These are phyloP conservation scores for Voacanga thouarsii DNA, from an alignment of 257 asterid genomes.

Conservation along the genomic window DNA sequence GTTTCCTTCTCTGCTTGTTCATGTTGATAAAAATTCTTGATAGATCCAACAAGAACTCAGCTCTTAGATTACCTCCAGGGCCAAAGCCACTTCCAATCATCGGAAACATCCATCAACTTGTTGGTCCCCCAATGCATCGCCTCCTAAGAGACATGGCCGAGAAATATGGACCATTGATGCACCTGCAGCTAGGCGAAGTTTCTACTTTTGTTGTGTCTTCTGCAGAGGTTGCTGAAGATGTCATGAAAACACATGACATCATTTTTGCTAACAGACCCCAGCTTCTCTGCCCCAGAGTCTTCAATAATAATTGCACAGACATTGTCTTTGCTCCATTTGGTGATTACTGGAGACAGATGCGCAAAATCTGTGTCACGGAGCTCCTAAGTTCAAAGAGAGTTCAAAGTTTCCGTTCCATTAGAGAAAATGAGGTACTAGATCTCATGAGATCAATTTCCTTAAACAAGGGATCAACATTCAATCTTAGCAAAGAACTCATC, in stretches of 20 bases:
- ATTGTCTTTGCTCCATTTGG: constrained; percentile 6
- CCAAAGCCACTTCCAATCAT: constrained; percentile 8
- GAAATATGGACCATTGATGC: constrained; percentile 15
- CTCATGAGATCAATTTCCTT: constrained; percentile 9
- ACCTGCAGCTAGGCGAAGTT: constrained; percentile 11
- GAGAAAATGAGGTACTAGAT: background rate
- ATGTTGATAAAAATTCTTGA: background rate
- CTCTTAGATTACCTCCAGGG: constrained; percentile 9
- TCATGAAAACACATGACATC: constrained; percentile 1
- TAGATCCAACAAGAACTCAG: background rate
- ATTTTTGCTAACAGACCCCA: background rate
- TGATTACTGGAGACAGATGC: constrained; percentile 12
- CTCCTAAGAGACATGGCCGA: constrained; percentile 7
- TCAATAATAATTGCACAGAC: background rate
- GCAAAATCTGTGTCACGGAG: constrained; percentile 5
- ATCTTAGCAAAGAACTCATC: constrained; percentile 8
- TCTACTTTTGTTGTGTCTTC: constrained; percentile 6
- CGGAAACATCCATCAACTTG: constrained; percentile 14
- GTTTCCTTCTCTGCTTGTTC: background rate
- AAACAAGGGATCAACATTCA: background rate
- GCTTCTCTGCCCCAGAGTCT: background rate
- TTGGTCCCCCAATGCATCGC: constrained; percentile 7
- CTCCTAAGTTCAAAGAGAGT: constrained; percentile 8
- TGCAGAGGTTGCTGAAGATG: constrained; percentile 5
- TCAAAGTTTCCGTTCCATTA: background rate